Evolutionary conservation across 257 asterid genomes (phyloP), one percentile per base, ranked within the genome.

Genomic region (Scutellaria barbata): DNA sequence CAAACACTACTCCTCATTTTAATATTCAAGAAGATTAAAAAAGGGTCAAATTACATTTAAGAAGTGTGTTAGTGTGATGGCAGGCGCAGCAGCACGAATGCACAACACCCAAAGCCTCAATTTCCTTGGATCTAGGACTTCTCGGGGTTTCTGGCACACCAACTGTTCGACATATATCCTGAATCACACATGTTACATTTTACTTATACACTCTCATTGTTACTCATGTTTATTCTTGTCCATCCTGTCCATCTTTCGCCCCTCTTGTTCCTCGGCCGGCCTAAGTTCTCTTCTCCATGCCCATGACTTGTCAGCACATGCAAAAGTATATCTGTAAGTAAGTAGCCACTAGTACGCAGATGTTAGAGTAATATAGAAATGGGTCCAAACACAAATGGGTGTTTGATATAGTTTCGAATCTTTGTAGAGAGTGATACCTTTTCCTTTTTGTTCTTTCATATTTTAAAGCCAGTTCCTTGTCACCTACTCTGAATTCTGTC

Each of bases 121-220:
- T 22, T 17, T 22, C 68, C 78, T 77, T 66, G 81, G 69, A 72
- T 73, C 68, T 59, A 63, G 55, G 57, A 35, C 74, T 37, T 37
- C 66, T 22, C 25, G 25, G 69, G 42, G 60, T 43, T 74, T 51
- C 51, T 60, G 65, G 13, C 80, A 12, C 84, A 62, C 82, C 80
- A 78, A n/a, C 75, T 73, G 84, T 79, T 88, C 85, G 90, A 85
- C 87, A 78, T 81, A 83, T 86, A 43, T 88, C 86, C 76, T 66
- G 35, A 30, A 83, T 63, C 45, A 8, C 55, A 62, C 77, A 47
- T 43, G 42, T 58, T 48, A 18, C 61, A 16, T 16, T 67, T 46
- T 50, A 33, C 41, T 54, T 17, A 11, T 53, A 1, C 76, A 56
- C 69, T 40, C 74, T 69, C 79, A 89, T 91, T 74, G 88, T 89